A percentile compares a stretch with the other conserved stretches of the same genome.
Conservation (phyloP, 2,329 filamentous ascomycete genomes). For the Hymenoscyphus infarciens region DNA sequence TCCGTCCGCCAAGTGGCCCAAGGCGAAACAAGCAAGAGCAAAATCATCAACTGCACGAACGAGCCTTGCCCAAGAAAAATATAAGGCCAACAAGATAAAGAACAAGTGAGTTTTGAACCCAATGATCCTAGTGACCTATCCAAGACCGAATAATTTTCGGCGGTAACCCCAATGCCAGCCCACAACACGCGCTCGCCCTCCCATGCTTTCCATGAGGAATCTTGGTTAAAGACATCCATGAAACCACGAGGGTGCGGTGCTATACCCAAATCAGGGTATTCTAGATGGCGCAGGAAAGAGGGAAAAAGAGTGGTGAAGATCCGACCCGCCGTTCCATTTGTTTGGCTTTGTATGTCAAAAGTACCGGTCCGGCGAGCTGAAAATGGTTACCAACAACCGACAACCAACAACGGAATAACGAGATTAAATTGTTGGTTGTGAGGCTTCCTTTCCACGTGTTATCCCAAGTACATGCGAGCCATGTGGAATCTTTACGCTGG, state of each 20-base stretch:
- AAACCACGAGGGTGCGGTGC: not conserved
- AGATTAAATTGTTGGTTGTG: not conserved
- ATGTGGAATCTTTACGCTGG: not conserved
- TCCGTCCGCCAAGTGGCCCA: not conserved
- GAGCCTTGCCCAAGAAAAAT: not conserved
- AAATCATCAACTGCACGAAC: not conserved
- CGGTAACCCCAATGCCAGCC: not conserved
- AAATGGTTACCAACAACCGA: not conserved
- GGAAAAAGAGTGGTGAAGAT: not conserved
- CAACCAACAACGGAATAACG: not conserved
- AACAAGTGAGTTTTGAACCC: not conserved
- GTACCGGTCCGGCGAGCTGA: not conserved
- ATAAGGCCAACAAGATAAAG: not conserved
- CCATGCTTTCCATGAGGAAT: not conserved
- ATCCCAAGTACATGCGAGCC: not conserved
- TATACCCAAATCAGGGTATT: not conserved
- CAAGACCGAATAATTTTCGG: not conserved
- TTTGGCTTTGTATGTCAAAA: not conserved
- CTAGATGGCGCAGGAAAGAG: not conserved
- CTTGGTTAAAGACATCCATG: not conserved
- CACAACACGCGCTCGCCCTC: not conserved
- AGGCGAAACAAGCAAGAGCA: not conserved
- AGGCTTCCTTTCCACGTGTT: not conserved
- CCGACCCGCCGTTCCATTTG: not conserved
- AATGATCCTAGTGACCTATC: not conserved